Conservation (phyloP, 108 stramenopile species). For the Schizochytrium sp. region DNA sequence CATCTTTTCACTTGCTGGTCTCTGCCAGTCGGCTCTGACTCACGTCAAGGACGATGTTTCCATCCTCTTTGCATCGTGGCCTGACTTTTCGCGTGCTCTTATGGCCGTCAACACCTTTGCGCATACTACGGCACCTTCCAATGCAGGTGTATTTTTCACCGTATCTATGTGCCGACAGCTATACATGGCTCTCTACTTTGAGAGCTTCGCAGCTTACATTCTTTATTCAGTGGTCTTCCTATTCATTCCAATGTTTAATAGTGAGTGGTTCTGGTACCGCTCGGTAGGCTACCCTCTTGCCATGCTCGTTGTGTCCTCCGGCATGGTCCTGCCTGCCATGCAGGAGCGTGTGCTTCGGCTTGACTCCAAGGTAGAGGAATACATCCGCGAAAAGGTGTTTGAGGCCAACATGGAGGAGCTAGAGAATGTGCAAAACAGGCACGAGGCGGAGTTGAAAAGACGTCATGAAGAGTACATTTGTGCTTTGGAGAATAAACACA, state of each 20-base stretch:
- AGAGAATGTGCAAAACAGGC: neutral
- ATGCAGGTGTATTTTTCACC: constrained; percentile 12
- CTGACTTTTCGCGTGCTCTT: neutral
- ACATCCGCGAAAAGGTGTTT: neutral
- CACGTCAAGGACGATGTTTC: constrained; percentile 9
- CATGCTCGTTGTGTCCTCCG: neutral
- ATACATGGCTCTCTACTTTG: constrained; percentile 45
- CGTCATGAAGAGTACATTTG: neutral
- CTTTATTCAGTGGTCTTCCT: neutral
- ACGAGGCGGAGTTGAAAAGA: neutral
- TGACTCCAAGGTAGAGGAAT: constrained; percentile 23
- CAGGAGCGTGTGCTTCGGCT: constrained; percentile 41
- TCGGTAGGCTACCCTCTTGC: neutral
- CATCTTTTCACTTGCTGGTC: neutral
- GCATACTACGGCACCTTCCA: neutral
- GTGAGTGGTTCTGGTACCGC: constrained; percentile 20
- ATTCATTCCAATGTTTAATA: neutral
- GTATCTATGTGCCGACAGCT: constrained; percentile 15
- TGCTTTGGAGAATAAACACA: constrained; percentile 10
- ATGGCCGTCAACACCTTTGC: neutral
- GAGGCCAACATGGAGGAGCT: neutral
- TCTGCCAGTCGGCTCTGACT: neutral
- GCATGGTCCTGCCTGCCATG: neutral
- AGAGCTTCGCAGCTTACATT: constrained; percentile 5
- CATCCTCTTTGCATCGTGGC: neutral